These are phyloP conservation scores for Scalesia atractyloides DNA, from an alignment of 129 eudicot species.

Conservation along the genomic window DNA sequence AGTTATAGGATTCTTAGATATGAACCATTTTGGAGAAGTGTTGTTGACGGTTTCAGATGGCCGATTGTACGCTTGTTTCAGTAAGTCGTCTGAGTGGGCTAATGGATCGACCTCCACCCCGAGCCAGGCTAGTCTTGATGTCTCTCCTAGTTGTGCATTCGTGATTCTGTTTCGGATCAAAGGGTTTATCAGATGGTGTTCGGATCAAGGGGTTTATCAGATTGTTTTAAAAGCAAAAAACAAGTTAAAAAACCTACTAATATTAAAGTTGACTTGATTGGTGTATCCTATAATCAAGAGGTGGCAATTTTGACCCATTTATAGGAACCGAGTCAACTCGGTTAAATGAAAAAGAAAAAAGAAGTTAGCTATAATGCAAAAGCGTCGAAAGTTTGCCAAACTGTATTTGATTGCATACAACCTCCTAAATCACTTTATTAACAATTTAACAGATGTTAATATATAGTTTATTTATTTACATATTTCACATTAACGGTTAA, in stretches of 20 bases:
- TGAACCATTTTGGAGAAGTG: conserved; percentile 74
- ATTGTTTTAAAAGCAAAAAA: not conserved
- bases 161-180: conserved; percentile 53
- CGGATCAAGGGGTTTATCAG: not conserved
- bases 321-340: too few relatives aligned
- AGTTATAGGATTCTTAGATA: conserved; percentile 73
- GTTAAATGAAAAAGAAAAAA: too few relatives aligned
- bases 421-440: too few relatives aligned
- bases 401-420: too few relatives aligned
- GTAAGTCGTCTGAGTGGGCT: conserved; percentile 68
- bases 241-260: not conserved
- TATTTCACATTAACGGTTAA: too few relatives aligned
- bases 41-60: conserved; percentile 53
- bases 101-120: conserved; percentile 85
- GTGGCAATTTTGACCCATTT: too few relatives aligned
- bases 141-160: conserved; percentile 91
- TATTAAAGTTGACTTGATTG: too few relatives aligned
- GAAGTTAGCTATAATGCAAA: too few relatives aligned
- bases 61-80: conserved; percentile 70
- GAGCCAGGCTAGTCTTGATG: conserved; percentile 91
- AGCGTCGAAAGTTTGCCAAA: too few relatives aligned
- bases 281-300: too few relatives aligned
- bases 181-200: not conserved
- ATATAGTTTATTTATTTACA: too few relatives aligned
- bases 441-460: too few relatives aligned